Evolutionary conservation across 495 filamentous ascomycete species (phyloP).

Genomic region (Tetracladium setigerum): DNA sequence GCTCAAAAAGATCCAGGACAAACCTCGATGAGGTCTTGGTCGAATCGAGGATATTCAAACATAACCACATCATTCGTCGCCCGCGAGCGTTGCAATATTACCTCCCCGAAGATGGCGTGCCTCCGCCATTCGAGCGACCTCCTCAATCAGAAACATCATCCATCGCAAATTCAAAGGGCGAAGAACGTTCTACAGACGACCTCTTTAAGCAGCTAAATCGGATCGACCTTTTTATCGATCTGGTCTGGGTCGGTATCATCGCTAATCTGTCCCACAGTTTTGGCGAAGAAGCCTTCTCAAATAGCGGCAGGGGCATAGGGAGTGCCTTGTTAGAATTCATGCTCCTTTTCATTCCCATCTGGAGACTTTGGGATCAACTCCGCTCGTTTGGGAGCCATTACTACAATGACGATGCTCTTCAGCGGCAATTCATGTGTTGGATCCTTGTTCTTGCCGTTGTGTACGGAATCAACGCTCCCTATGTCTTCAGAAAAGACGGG

Average conservation of each 20-base stretch:
- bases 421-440: conserved; percentile 15
- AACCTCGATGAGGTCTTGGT: conserved; percentile 19
- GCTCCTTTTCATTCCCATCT: conserved; percentile 18
- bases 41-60: conserved; percentile 7
- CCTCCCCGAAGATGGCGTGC: conserved; percentile 22
- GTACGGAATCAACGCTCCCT: conserved; percentile 19
- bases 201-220: conserved; percentile 6
- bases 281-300: conserved; percentile 5
- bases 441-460: conserved; percentile 14
- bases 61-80: conserved; percentile 25
- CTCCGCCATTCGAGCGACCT: conserved; percentile 12
- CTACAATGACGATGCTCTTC: conserved; percentile 13
- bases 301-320: neutral
- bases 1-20: conserved; percentile 27
- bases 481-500: conserved; percentile 1
- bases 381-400: conserved; percentile 10
- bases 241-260: conserved; percentile 20
- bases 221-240: conserved; percentile 17
- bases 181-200: conserved; percentile 9
- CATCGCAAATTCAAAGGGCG: neutral
- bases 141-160: neutral
- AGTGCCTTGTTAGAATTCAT: conserved; percentile 9
- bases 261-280: conserved; percentile 14
- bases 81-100: conserved; percentile 36
- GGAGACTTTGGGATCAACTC: conserved; percentile 17